A percentile compares a stretch with the other conserved stretches of the same genome.
Evolutionary conservation across 2,329 filamentous ascomycete genomes (phyloP).

Genomic region (Alternaria ethzedia): DNA sequence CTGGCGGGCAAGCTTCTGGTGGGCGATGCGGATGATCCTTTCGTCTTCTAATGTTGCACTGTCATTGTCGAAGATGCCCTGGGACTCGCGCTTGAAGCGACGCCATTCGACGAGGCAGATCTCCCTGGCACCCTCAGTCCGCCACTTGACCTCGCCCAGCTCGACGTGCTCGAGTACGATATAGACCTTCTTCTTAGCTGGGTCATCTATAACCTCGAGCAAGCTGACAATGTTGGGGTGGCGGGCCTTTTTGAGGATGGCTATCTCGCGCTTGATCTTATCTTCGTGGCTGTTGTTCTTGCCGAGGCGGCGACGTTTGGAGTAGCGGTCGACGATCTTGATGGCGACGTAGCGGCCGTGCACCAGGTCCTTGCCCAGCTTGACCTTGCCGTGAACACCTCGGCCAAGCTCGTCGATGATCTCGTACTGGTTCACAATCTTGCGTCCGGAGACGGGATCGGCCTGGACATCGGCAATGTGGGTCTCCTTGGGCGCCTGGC

Average conservation of each 20-base stretch:
- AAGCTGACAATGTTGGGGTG: conserved; percentile 97
- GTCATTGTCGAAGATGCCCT: conserved; percentile 53
- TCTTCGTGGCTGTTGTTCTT: conserved; percentile 72
- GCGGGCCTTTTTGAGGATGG: conserved; percentile 96
- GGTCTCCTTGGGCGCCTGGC: conserved; percentile 66
- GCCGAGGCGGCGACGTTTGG: conserved; percentile 90
- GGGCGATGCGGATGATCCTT: conserved; percentile 46
- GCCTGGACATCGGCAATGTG: conserved; percentile 91
- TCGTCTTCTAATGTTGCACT: conserved; percentile 53
- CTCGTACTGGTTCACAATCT: conserved; percentile 97
- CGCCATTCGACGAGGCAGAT: conserved; percentile 83
- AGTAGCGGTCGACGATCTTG: conserved; percentile 97
- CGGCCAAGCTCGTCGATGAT: conserved; percentile 95
- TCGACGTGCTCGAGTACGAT: conserved; percentile 96
- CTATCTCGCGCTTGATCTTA: conserved; percentile 94
- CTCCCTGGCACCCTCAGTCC: conserved; percentile 83
- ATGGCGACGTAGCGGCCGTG: conserved; percentile 86
- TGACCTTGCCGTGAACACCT: conserved; percentile 97
- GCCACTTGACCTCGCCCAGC: conserved; percentile 91
- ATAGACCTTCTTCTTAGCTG: conserved; percentile 95
- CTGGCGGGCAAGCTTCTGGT: conserved; percentile 52
- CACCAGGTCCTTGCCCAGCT: conserved; percentile 81
- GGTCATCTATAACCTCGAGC: conserved; percentile 96
- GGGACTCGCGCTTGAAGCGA: conserved; percentile 75
- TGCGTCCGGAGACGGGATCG: conserved; percentile 86